Evolutionary conservation across 495 filamentous ascomycete genomes (phyloP).

Genomic region (Hapsidospora chrysogenum): DNA sequence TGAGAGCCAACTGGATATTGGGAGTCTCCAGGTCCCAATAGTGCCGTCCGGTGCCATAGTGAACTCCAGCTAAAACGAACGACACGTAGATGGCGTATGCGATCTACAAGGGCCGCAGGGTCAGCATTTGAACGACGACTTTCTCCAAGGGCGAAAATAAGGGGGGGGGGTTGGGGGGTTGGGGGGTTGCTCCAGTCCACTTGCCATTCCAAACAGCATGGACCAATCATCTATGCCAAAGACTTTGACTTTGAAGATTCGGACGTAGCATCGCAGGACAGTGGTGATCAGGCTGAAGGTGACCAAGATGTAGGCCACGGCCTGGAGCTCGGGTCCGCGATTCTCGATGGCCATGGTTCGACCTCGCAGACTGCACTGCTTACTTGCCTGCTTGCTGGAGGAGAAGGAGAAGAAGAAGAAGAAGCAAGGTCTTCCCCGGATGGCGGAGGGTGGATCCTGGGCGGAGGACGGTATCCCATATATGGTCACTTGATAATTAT

Average conservation of each 20-base stretch:
- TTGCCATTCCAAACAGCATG: not conserved
- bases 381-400: too few species aligned
- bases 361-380: too few species aligned
- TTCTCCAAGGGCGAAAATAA: too few species aligned
- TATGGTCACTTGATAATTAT: too few species aligned
- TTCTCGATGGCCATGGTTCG: not conserved
- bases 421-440: too few species aligned
- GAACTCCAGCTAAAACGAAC: constrained; percentile 2
- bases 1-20: constrained; percentile 1
- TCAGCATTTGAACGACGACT: too few species aligned
- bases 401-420: too few species aligned
- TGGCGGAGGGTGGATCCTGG: too few species aligned
- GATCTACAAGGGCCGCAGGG: too few species aligned
- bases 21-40: constrained; percentile 3
- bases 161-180: too few species aligned
- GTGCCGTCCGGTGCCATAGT: constrained; percentile 9
- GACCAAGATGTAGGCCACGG: not conserved
- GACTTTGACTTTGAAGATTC: not conserved
- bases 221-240: not conserved
- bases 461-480: too few species aligned
- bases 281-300: not conserved
- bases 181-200: too few species aligned
- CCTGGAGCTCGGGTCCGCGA: not conserved
- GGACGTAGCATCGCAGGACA: not conserved
- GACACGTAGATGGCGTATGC: not conserved